Percentiles rank a stretch among this genome's conserved stretches.
phyloP scores from a whole-genome alignment of 2,329 filamentous ascomycete species.

The Davidsoniella neocaledoniae region DNA sequence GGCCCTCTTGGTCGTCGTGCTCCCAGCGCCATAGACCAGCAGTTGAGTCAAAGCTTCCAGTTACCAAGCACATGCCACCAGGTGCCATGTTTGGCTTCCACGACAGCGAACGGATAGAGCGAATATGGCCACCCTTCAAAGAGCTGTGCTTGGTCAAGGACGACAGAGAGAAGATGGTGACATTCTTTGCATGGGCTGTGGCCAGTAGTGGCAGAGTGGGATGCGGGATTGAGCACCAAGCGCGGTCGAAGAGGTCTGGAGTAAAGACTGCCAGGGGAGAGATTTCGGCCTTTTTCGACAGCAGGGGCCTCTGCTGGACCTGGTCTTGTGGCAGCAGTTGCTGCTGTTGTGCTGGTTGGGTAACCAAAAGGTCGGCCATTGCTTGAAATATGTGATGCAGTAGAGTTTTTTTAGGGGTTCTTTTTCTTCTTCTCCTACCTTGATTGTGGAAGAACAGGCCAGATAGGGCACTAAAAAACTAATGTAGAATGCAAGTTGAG shows the following conservation, averaged over 20 bases:
- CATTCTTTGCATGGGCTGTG: constrained; percentile 72
- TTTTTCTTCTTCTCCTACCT: too few species aligned
- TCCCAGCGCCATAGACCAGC: constrained; percentile 69
- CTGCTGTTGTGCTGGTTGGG: not conserved
- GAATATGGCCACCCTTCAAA: constrained; percentile 75
- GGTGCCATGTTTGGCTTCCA: constrained; percentile 63
- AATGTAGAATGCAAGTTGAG: too few species aligned
- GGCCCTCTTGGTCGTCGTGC: constrained; percentile 12
- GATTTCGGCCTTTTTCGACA: constrained; percentile 18
- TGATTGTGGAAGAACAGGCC: too few species aligned
- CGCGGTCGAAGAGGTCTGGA: constrained; percentile 48
- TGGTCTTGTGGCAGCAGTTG: not conserved
- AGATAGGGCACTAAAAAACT: too few species aligned
- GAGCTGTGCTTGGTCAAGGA: constrained; percentile 64
- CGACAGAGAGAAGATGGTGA: constrained; percentile 75
- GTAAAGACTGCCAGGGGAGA: constrained; percentile 32
- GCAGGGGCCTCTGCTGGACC: not conserved
- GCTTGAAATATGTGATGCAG: too few species aligned
- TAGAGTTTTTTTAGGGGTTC: too few species aligned
- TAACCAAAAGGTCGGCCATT: too few species aligned
- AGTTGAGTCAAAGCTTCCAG: constrained; percentile 84
- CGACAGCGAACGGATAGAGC: constrained; percentile 67
- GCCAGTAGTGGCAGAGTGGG: constrained; percentile 76
- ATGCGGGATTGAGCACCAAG: constrained; percentile 76
- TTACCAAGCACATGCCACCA: constrained; percentile 62